A percentile compares a stretch with the other conserved stretches of the same genome.
These are phyloP conservation scores for Xylariaceae sp. DNA, from an alignment of 2,329 filamentous ascomycete species.

Conservation along the genomic window DNA sequence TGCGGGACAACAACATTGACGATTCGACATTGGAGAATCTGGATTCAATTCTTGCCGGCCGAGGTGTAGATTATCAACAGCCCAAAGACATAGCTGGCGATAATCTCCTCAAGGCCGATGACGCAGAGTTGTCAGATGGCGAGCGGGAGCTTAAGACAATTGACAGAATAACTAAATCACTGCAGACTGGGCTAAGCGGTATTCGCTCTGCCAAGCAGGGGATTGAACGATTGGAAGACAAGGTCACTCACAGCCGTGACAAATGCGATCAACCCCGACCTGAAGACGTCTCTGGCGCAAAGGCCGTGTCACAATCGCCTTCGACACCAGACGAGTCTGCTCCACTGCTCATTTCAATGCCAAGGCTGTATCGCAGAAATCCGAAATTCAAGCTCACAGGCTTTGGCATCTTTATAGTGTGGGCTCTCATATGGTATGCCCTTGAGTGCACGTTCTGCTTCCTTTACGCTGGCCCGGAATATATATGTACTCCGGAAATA, in stretches of 20 bases:
- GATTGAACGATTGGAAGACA: slow-evolving; percentile 54
- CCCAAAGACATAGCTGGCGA: slow-evolving; percentile 30
- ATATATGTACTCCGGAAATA: slow-evolving; percentile 40
- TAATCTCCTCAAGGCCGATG: slow-evolving; percentile 28
- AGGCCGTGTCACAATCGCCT: background rate
- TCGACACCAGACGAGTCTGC: slow-evolving; percentile 24
- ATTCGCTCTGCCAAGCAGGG: slow-evolving; percentile 52
- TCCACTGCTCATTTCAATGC: slow-evolving; percentile 43
- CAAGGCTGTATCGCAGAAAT: slow-evolving; percentile 43
- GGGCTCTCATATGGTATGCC: slow-evolving; percentile 49
- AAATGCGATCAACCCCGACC: slow-evolving; percentile 20
- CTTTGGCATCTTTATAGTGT: slow-evolving; percentile 43
- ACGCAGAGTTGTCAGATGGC: slow-evolving; percentile 29
- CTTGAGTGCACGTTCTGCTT: slow-evolving; percentile 52
- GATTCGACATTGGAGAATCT: slow-evolving; percentile 59
- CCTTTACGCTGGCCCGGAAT: slow-evolving; percentile 50
- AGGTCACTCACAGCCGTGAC: slow-evolving; percentile 42
- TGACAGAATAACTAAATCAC: slow-evolving; percentile 49
- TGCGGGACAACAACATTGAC: slow-evolving; percentile 51
- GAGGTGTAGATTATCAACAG: slow-evolving; percentile 32
- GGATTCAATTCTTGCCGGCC: slow-evolving; percentile 46
- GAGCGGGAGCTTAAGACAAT: slow-evolving; percentile 43
- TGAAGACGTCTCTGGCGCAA: slow-evolving; percentile 4
- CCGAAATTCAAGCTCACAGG: slow-evolving; percentile 46
- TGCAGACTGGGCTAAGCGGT: slow-evolving; percentile 48